Conservation (phyloP, 257 asterid genomes). For the Sherardia arvensis region DNA sequence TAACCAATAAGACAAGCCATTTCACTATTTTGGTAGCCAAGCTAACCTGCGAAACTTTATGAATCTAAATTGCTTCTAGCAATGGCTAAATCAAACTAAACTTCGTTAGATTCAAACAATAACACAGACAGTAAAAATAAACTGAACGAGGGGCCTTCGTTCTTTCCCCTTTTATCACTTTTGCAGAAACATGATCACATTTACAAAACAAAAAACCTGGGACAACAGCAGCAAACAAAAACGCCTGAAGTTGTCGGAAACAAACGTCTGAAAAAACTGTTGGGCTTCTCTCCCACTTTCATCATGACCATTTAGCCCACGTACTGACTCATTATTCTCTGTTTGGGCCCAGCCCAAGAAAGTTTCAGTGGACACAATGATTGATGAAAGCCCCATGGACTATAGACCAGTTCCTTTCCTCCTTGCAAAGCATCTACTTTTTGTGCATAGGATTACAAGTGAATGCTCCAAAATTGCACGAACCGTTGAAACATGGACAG, state of each 20-base stretch:
- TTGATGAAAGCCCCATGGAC: background rate
- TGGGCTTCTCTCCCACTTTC: background rate
- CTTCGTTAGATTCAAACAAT: background rate
- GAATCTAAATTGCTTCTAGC: no score
- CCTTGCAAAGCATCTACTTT: background rate
- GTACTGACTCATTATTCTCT: background rate
- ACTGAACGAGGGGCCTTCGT: background rate
- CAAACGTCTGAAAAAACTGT: background rate
- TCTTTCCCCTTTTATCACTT: background rate
- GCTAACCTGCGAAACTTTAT: no score
- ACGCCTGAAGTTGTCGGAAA: conserved; percentile 7
- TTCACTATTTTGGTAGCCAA: no score
- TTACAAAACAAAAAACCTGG: background rate
- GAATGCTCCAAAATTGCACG: background rate
- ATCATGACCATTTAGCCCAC: background rate
- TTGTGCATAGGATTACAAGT: background rate
- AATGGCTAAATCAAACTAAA: background rate
- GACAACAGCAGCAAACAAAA: background rate
- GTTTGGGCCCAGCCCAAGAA: conserved; percentile 9
- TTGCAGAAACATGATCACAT: background rate
- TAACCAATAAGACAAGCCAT: background rate
- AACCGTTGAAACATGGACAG: background rate
- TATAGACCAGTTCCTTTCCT: background rate
- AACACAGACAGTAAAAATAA: background rate
- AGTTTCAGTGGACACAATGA: background rate